Evolutionary conservation across 345 rosid genomes (phyloP), one percentile per base, ranked within the genome.

Genomic region (Salix viminalis): DNA sequence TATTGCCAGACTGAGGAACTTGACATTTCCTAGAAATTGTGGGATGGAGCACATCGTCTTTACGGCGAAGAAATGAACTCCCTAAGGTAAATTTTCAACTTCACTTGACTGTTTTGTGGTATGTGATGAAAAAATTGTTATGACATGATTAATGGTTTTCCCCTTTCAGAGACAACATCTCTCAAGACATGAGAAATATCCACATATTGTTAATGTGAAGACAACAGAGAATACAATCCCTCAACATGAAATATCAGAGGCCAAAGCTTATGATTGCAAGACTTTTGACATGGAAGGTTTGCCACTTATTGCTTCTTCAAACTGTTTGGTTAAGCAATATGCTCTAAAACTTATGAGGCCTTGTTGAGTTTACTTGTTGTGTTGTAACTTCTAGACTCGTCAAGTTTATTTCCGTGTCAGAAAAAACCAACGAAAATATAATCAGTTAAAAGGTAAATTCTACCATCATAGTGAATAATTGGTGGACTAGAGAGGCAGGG

Each of bases 31-130:
- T 73, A 94, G 97, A 85, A 74, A 79, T 94, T 65, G 98, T 92
- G 7, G 98, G 98, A 39, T 92, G 98, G 98, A 87, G 98, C 73
- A 91, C 98, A 73, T 88, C 98, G n/a, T 94, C 97, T 52, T 77
- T 94, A 18, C 77, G 97, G 58, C 91, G 69, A 62, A 77, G 58
- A 65, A 76, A 56, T 62, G 89, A 92, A 84, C 96, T 94, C 72
- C 98, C 97, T 72, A 87, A 88, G 95, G 97, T 91, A 81, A 28
- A 42, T 14, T 41, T 54, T 36, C 30, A 23, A 36, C 37, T 34
- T 74, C 54, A 67, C 52, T 16, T 48, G 67, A 21, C 65, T 65
- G 34, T 24, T 71, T 66, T 76, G 37, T 42, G 28, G 74, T 36
- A 19, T 60, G 24, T 80, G 3, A 66, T 79, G 52, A 75, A 65